phyloP scores from a whole-genome alignment of 164 flowering plant genomes.

The Sextonia rubra region DNA sequence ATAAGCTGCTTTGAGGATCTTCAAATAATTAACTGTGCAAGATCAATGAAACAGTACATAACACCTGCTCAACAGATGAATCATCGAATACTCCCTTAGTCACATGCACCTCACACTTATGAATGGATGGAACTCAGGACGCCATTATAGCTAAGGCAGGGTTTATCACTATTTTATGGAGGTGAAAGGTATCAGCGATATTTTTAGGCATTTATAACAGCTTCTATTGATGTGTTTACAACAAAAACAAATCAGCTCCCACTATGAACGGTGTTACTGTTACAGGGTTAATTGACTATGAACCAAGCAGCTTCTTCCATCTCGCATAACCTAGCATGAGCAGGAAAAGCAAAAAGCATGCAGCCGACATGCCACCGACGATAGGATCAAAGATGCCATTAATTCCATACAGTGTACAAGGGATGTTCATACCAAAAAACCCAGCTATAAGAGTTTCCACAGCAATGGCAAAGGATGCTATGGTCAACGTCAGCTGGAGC shows the following conservation, averaged over 20 bases:
- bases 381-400: constrained; percentile 53
- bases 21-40: too few species aligned
- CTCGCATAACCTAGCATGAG: constrained; percentile 76
- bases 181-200: too few species aligned
- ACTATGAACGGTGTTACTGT: neutral
- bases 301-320: constrained; percentile 93
- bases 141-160: too few species aligned
- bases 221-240: neutral
- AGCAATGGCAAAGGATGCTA: constrained; percentile 87
- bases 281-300: constrained; percentile 15
- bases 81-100: too few species aligned
- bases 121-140: too few species aligned
- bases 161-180: too few species aligned
- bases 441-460: constrained; percentile 72
- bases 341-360: constrained; percentile 57
- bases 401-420: constrained; percentile 38
- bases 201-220: too few species aligned
- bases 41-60: too few species aligned
- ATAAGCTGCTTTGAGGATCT: too few species aligned
- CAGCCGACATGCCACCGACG: constrained; percentile 42
- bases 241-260: neutral
- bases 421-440: constrained; percentile 90
- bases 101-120: too few species aligned
- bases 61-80: too few species aligned
- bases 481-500: constrained; percentile 80